These are phyloP conservation scores for Emergomyces pasteurianus DNA, from an alignment of 2,329 filamentous ascomycete genomes.

Conservation along the genomic window DNA sequence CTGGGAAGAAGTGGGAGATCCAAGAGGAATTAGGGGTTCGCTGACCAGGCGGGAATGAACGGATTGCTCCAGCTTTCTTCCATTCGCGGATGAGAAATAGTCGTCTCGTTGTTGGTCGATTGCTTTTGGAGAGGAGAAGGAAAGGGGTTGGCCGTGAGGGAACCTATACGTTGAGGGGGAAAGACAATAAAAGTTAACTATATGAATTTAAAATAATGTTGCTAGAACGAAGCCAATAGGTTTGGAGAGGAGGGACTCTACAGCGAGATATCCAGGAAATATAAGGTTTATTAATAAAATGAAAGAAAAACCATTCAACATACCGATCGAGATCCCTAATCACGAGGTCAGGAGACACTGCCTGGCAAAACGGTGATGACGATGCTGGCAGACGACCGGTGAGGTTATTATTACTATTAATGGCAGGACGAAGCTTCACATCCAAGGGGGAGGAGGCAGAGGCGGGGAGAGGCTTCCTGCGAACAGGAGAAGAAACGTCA, in stretches of 20 bases:
- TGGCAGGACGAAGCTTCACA: not conserved
- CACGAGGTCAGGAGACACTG: conserved; percentile 20
- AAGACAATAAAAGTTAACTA: conserved; percentile 15
- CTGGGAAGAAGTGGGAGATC: conserved; percentile 44
- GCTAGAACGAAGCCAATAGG: conserved; percentile 2
- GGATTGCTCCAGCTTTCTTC: conserved; percentile 15
- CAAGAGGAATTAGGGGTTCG: conserved; percentile 44
- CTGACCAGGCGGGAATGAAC: conserved; percentile 31
- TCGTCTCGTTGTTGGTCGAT: conserved; percentile 14
- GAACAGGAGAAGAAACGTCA: conserved; percentile 22
- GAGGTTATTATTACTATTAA: conserved; percentile 10
- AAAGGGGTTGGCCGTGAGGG: conserved; percentile 26
- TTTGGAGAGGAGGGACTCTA: not conserved
- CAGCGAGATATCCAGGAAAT: conserved; percentile 1
- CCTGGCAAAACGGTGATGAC: conserved; percentile 16
- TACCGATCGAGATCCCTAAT: conserved; percentile 32
- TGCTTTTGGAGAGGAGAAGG: not conserved
- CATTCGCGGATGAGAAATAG: conserved; percentile 25
- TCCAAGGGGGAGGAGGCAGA: conserved; percentile 34
- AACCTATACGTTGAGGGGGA: conserved; percentile 23
- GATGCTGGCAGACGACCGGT: not conserved
- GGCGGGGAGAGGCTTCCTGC: conserved; percentile 44
- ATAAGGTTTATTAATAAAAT: conserved; percentile 1
- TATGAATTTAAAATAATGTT: conserved; percentile 10
- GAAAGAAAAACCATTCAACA: conserved; percentile 11